Conservation (phyloP, 2,329 filamentous ascomycete species). For the Leptographium lundbergii region DNA sequence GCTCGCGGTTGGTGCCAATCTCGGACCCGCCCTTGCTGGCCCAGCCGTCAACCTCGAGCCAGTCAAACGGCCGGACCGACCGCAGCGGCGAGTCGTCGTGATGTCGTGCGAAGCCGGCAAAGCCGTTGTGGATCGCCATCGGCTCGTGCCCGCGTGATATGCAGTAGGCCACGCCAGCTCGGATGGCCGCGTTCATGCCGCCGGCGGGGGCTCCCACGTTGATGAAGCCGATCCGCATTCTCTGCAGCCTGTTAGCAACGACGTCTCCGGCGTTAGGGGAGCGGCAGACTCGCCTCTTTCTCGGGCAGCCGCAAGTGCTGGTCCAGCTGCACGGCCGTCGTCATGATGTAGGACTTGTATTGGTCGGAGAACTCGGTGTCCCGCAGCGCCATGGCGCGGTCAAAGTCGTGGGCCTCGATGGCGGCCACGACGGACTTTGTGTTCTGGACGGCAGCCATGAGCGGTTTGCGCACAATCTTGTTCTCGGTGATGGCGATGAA, state of each 20-base stretch:
- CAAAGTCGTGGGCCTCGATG: slow-evolving; percentile 77
- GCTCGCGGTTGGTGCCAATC: slow-evolving; percentile 91
- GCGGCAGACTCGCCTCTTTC: slow-evolving; percentile 42
- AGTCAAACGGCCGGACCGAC: slow-evolving; percentile 73
- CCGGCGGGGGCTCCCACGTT: slow-evolving; percentile 94
- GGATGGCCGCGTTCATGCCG: slow-evolving; percentile 94
- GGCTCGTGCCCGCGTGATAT: slow-evolving; percentile 84
- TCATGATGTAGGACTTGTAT: slow-evolving; percentile 81
- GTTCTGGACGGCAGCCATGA: slow-evolving; percentile 77
- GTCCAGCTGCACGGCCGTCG: slow-evolving; percentile 68
- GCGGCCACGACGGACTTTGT: slow-evolving; percentile 75
- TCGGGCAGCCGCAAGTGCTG: slow-evolving; percentile 51
- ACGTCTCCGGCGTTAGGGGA: slow-evolving; percentile 16
- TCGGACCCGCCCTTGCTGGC: slow-evolving; percentile 94
- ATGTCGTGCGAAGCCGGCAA: slow-evolving; percentile 84
- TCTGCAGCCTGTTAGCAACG: slow-evolving; percentile 29
- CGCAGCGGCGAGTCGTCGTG: slow-evolving; percentile 72
- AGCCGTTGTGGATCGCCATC: slow-evolving; percentile 89
- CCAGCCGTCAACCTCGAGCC: slow-evolving; percentile 93
- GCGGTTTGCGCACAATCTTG: slow-evolving; percentile 82
- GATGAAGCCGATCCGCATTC: slow-evolving; percentile 89
- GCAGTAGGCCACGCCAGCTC: slow-evolving; percentile 88
- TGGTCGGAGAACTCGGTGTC: slow-evolving; percentile 93
- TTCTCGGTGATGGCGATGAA: slow-evolving; percentile 97
- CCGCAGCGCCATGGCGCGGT: slow-evolving; percentile 72